phyloP scores from a whole-genome alignment of 2,329 filamentous ascomycete genomes.

The Aspergillus ochraceus region DNA sequence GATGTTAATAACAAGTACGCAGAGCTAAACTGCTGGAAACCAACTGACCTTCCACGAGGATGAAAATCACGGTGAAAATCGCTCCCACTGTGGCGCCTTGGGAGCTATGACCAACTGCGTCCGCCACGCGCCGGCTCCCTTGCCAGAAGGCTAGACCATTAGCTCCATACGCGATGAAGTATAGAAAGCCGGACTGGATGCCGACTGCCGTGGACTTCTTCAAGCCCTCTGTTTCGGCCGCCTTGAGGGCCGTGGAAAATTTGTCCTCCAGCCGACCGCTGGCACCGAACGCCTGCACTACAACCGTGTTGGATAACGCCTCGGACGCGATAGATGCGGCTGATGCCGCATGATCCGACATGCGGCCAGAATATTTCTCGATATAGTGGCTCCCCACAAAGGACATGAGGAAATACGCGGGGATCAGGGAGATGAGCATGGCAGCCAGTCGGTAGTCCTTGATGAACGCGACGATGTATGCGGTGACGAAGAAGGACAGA shows the following conservation, averaged over 20 bases:
- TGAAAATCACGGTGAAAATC: conserved; percentile 41
- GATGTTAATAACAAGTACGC: conserved; percentile 9
- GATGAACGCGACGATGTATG: conserved; percentile 67
- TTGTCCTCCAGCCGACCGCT: conserved; percentile 59
- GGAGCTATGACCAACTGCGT: conserved; percentile 19
- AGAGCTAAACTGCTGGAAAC: too few species aligned
- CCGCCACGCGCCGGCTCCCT: conserved; percentile 58
- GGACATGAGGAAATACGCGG: conserved; percentile 62
- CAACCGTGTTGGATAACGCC: conserved; percentile 58
- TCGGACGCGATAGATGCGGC: conserved; percentile 65
- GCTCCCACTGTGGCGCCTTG: conserved; percentile 33
- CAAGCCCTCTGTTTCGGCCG: conserved; percentile 54
- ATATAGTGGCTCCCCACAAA: conserved; percentile 57
- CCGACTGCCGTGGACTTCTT: conserved; percentile 60
- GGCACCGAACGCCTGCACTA: conserved; percentile 66
- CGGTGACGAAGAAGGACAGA: conserved; percentile 65
- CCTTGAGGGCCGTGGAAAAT: conserved; percentile 55
- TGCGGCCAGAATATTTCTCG: conserved; percentile 50
- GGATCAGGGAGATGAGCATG: conserved; percentile 64
- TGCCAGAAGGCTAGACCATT: conserved; percentile 70
- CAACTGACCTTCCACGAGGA: conserved; percentile 37
- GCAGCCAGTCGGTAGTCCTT: conserved; percentile 63
- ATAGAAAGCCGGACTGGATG: conserved; percentile 61
- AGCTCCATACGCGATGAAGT: conserved; percentile 67
- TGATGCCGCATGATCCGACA: conserved; percentile 56